A percentile compares a stretch with the other conserved stretches of the same genome.
Evolutionary conservation across 805 yeast genomes (phyloP).

Genomic region (Candida oleophila): DNA sequence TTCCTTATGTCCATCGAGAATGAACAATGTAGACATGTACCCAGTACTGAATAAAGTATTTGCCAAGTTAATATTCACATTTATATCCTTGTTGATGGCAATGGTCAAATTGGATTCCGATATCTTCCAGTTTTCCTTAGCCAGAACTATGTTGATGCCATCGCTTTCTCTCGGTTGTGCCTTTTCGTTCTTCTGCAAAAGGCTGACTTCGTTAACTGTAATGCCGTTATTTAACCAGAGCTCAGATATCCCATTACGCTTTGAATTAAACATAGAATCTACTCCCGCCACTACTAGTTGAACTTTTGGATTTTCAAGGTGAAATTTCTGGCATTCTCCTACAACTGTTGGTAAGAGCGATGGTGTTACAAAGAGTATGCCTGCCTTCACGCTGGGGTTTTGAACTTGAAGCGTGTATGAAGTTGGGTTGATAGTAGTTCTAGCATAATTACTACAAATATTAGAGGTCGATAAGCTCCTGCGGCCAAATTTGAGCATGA

Average conservation of each 20-base stretch:
- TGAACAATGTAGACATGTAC: conserved; percentile 34
- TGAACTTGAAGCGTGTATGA: conserved; percentile 9
- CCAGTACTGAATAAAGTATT: conserved; percentile 40
- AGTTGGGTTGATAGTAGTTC: conserved; percentile 16
- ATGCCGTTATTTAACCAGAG: conserved; percentile 35
- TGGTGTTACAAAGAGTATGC: conserved; percentile 37
- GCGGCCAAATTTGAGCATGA: neutral
- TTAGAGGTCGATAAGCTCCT: neutral
- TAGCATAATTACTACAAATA: conserved; percentile 2
- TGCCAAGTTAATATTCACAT: conserved; percentile 24
- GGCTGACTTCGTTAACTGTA: conserved; percentile 16
- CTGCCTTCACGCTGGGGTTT: conserved; percentile 24
- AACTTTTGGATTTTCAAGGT: conserved; percentile 19
- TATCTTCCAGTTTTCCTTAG: conserved; percentile 38
- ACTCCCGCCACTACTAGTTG: conserved; percentile 43
- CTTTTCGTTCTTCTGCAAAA: conserved; percentile 17
- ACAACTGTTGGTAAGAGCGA: conserved; percentile 28
- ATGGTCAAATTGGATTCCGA: conserved; percentile 25
- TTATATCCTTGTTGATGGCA: conserved; percentile 11
- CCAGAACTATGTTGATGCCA: conserved; percentile 33
- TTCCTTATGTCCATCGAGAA: conserved; percentile 16
- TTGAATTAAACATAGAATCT: conserved; percentile 32
- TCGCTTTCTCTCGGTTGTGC: conserved; percentile 28
- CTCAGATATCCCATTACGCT: conserved; percentile 35
- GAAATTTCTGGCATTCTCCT: conserved; percentile 25